Conservation (phyloP, 176 grass and related monocot genomes). For the Luzula sylvatica region DNA sequence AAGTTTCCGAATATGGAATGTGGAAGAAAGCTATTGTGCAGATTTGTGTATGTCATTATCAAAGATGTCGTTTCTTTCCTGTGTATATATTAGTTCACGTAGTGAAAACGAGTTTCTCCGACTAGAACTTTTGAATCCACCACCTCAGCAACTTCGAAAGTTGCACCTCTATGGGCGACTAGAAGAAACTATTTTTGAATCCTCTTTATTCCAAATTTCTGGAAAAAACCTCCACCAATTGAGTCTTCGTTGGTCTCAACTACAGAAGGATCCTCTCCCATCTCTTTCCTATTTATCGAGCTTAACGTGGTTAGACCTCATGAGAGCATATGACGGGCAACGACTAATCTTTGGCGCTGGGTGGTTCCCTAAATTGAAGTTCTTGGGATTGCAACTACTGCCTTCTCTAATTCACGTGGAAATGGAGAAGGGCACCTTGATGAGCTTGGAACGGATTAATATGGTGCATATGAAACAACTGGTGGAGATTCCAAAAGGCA, state of each 20-base stretch:
- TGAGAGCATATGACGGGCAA: conserved; percentile 13
- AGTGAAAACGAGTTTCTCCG: conserved; percentile 14
- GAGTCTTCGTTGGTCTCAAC: conserved; percentile 9
- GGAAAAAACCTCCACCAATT: neutral
- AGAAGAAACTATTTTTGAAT: conserved; percentile 6
- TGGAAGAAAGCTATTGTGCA: conserved; percentile 5
- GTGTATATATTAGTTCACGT: conserved; percentile 1
- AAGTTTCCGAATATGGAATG: conserved; percentile 21
- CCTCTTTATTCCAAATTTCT: conserved; percentile 6
- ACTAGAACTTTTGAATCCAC: no score
- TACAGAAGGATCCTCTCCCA: conserved; percentile 16
- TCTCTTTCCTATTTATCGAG: conserved; percentile 1
- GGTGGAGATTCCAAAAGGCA: conserved; percentile 8
- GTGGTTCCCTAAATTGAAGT: conserved; percentile 27
- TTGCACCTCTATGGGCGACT: no score
- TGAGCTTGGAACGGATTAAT: neutral
- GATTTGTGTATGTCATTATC: conserved; percentile 7
- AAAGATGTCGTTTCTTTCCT: conserved; percentile 6
- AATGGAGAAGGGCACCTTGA: conserved; percentile 13
- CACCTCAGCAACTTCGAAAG: no score
- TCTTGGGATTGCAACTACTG: neutral
- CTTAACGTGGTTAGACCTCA: neutral
- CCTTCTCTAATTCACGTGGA: conserved; percentile 3
- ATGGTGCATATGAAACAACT: neutral
- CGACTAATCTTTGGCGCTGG: conserved; percentile 12